These are phyloP conservation scores for Neospora caninum DNA, from an alignment of 169 alveolate species.

Conservation along the genomic window DNA sequence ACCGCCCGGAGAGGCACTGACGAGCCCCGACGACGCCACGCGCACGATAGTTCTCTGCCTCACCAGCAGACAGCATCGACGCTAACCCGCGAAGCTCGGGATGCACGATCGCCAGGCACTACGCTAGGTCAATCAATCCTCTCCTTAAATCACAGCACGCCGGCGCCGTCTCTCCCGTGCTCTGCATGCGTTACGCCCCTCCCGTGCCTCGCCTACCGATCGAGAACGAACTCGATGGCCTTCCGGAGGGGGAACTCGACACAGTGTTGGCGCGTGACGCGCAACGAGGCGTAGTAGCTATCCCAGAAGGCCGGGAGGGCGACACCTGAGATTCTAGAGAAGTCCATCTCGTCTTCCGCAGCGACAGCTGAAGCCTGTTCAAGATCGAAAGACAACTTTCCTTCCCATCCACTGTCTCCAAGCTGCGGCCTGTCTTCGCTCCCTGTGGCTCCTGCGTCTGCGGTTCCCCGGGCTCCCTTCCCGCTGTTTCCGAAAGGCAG, in stretches of 20 bases:
- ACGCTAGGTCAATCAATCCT: too few relatives aligned
- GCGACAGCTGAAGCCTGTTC: neutral
- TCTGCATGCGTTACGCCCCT: neutral
- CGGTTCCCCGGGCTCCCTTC: neutral
- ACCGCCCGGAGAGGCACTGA: too few relatives aligned
- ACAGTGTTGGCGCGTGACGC: conserved; percentile 64
- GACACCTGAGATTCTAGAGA: neutral
- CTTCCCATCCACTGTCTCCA: neutral
- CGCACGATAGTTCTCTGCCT: too few relatives aligned
- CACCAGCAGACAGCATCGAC: too few relatives aligned
- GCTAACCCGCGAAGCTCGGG: too few relatives aligned
- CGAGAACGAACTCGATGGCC: conserved; percentile 28
- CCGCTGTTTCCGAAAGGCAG: neutral
- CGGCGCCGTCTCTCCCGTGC: too few relatives aligned
- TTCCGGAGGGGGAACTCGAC: conserved; percentile 49
- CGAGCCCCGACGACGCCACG: too few relatives aligned
- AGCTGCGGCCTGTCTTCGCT: neutral
- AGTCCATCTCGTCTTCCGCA: conserved; percentile 10
- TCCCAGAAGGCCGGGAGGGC: conserved; percentile 70
- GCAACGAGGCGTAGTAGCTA: conserved; percentile 56
- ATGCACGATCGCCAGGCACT: too few relatives aligned
- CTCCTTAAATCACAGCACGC: too few relatives aligned
- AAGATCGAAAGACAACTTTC: neutral
- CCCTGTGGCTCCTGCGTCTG: neutral
- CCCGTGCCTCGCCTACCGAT: neutral